Evolutionary conservation across 73 alveolate genomes (phyloP), one percentile per base, ranked within the genome.

Genomic region (Paramecium sexaurelia): DNA sequence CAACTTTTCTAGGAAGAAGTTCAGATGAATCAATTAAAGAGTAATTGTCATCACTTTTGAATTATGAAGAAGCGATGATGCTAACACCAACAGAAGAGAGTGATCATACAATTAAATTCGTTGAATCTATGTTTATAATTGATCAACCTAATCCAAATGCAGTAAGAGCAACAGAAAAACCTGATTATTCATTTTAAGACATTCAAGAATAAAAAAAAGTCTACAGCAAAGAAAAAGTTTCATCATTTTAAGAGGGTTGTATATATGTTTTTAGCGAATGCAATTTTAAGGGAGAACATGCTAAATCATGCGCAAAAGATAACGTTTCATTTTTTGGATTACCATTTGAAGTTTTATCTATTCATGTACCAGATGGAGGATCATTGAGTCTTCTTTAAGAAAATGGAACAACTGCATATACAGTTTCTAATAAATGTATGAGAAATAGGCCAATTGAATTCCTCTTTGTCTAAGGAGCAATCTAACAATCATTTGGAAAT

Each of bases 231-330:
- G 75, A 56, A 56, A 56, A 56, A 27, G 20, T 56, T 56, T 17
- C 75, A 24, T 24, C 75, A 15, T 56, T 56, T 27, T 17, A 56
- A 19, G 75, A 56, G 19, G 75, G 37, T 56, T 56, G 75, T 56
- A 56, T 56, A 17, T 56, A 56, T 56, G 75, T 56, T 20, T 56
- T 56, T 56, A 56, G 75, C 19, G 75, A 56, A 56, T 56, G 75
- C 75, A 56, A 56, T 56, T 56, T 56, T 56, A 56, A 56, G 20
- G 75, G 75, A 56, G 37, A 56, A 56, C 75, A 56, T 27, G 75
- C 75, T 24, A 56, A 17, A 56, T 56, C 75, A 56, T 56, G 75
- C 19, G 40, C 75, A 7, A 39, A 15, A 56, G 40, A 56, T 56
- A 56, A 20, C 7, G 37, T 24, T 56, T 7, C 75, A 56, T 56